Percentiles rank a stretch among this genome's conserved stretches.
Evolutionary conservation across 441 rosid genomes (phyloP).

Genomic region (Bruguiera hainesii): DNA sequence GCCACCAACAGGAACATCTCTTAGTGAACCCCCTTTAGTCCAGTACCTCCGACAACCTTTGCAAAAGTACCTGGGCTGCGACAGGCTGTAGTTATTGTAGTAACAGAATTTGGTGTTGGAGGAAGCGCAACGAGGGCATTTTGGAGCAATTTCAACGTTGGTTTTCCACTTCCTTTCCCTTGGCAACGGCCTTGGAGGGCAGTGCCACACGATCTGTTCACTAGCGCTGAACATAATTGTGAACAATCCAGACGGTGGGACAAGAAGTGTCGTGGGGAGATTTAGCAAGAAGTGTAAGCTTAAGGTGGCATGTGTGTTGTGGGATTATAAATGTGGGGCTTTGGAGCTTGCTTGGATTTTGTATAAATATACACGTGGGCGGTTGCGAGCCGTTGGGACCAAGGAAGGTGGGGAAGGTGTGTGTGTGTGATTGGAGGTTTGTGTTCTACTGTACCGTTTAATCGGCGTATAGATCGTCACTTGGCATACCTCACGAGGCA

Average conservation of each 20-base stretch:
- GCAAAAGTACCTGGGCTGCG: slow-evolving; percentile 63
- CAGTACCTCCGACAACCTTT: slow-evolving; percentile 57
- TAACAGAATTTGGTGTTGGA: slow-evolving; percentile 61
- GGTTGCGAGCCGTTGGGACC: slow-evolving; percentile 52
- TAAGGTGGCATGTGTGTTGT: slow-evolving; percentile 10
- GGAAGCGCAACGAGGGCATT: slow-evolving; percentile 65
- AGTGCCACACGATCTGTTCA: slow-evolving; percentile 24
- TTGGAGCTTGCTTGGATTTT: no score
- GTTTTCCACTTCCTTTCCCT: slow-evolving; percentile 31
- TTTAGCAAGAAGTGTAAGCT: no score
- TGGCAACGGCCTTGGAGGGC: slow-evolving; percentile 17
- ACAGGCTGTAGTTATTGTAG: slow-evolving; percentile 64
- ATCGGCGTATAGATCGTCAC: slow-evolving; percentile 17
- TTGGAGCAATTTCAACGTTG: slow-evolving; percentile 38
- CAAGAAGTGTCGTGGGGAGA: no score
- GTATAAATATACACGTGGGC: slow-evolving; percentile 40
- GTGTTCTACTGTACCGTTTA: slow-evolving; percentile 10
- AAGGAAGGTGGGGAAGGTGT: slow-evolving; percentile 25
- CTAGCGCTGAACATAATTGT: slow-evolving; percentile 19
- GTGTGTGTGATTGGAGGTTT: background rate
- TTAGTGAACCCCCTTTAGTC: slow-evolving; percentile 61
- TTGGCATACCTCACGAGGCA: slow-evolving; percentile 22
- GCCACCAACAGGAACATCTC: slow-evolving; percentile 62
- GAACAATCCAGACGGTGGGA: background rate
- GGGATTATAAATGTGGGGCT: slow-evolving; percentile 8